Evolutionary conservation across 805 yeast species (phyloP), one percentile per base, ranked within the genome.

Genomic region (Metschnikowia noctiluminum): DNA sequence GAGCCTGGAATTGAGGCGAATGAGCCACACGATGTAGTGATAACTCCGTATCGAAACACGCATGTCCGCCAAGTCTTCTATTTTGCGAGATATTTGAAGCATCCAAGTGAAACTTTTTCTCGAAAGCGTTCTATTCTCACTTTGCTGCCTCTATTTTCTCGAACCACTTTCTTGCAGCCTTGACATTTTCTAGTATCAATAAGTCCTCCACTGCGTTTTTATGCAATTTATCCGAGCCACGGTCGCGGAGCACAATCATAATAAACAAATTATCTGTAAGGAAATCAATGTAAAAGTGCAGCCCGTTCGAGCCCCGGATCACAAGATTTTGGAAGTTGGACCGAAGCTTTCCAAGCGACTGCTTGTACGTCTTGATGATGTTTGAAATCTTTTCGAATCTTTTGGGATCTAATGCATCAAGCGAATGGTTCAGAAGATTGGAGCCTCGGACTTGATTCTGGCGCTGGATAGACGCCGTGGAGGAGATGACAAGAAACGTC

Each of bases 351-450:
- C 87, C 82, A 39, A 94, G 89, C 56, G 95, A 87, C 67, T 92
- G 97, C 62, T 94, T 90, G 68, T 88, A 92, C 27, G 96, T 89
- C 62, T 92, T 92, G 75, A 92, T 89, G 50, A 92, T 90, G 64
- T 89, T 91, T 26, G 96, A 87, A 26, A 92, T 90, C 63, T 91
- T 92, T 63, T 92, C 98, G 62, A 91, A 92, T 59, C 98, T 74
- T 59, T 92, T 89, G 6, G 97, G 96, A 60, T 92, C 97, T 46
- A 90, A 73, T 11, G 55, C 53, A 48, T 55, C 57, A 43, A 49
- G 44, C 46, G 47, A 40, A 21, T 49, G 49, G 11, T 35, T 32
- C 2, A 41, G 43, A 3, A 51, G 43, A 2, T 45, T 46, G n/a
- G 49, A 47, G 32, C 49, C 42, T 14, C 30, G 57, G 13, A 31